phyloP scores from a whole-genome alignment of 2,329 filamentous ascomycete species.

The Trichoderma breve region DNA sequence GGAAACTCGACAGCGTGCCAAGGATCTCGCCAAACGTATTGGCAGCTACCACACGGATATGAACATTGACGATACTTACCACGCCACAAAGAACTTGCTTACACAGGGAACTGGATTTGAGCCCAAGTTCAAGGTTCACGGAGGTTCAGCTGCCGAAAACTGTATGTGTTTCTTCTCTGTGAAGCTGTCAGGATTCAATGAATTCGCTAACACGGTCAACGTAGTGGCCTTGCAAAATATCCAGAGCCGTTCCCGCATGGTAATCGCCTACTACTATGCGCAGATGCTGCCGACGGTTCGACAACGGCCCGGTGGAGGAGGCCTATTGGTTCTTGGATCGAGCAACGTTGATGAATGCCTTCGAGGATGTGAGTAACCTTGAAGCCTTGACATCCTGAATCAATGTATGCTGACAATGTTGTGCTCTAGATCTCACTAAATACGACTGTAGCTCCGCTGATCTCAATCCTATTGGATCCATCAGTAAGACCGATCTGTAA shows the following conservation, averaged over 20 bases:
- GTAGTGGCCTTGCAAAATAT: constrained; percentile 61
- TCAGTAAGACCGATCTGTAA: constrained; percentile 58
- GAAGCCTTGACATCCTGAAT: rapidly evolving
- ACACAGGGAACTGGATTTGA: constrained; percentile 57
- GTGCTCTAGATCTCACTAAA: background rate
- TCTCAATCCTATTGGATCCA: constrained; percentile 55
- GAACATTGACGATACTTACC: constrained; percentile 58
- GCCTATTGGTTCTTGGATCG: constrained; percentile 30
- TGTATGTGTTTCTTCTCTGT: background rate
- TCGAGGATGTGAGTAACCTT: background rate
- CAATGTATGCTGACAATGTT: background rate
- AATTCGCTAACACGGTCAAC: constrained; percentile 14
- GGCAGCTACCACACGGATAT: constrained; percentile 71
- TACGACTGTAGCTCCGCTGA: constrained; percentile 53
- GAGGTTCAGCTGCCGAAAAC: constrained; percentile 30
- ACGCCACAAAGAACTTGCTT: background rate
- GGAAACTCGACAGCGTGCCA: constrained; percentile 63
- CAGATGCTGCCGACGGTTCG: constrained; percentile 28
- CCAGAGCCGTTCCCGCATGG: constrained; percentile 63
- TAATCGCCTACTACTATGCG: constrained; percentile 42
- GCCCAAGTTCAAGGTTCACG: constrained; percentile 51
- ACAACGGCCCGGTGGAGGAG: constrained; percentile 26
- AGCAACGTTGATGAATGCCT: constrained; percentile 30
- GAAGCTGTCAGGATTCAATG: background rate
- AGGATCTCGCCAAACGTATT: constrained; percentile 58